Percentiles rank a stretch among this genome's conserved stretches.
phyloP scores from a whole-genome alignment of 139 green algal genomes.

The Raphidocelis subcapitata region DNA sequence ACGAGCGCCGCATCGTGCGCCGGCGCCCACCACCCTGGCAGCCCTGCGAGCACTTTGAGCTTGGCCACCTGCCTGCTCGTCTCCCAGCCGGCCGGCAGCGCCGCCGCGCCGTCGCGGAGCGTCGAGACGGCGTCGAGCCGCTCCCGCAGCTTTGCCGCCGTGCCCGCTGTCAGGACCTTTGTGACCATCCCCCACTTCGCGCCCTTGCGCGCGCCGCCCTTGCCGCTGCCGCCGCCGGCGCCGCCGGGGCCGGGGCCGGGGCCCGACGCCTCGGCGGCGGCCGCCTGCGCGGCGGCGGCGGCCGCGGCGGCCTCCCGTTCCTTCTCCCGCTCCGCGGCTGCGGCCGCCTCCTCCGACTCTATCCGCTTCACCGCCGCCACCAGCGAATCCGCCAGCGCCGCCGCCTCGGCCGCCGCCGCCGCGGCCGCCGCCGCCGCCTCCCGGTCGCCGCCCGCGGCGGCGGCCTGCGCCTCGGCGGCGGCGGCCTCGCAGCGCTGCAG shows the following conservation, averaged over 20 bases:
- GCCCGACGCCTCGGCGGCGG: not conserved
- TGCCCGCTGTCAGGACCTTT: too few species aligned
- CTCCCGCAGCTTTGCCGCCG: constrained; percentile 6
- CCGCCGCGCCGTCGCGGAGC: too few species aligned
- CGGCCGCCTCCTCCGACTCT: not conserved
- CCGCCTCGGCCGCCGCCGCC: not conserved
- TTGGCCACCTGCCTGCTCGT: not conserved
- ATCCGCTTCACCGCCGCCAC: not conserved
- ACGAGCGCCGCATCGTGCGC: constrained; percentile 15
- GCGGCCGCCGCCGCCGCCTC: constrained; percentile 1
- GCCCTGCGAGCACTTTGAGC: not conserved
- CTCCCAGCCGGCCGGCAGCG: constrained; percentile 1
- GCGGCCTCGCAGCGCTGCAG: not conserved
- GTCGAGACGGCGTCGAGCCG: constrained; percentile 17
- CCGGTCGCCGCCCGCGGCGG: not conserved
- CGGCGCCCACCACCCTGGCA: constrained; percentile 19
- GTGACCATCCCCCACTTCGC: not conserved
- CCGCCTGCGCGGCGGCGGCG: not conserved
- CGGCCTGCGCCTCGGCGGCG: not conserved
- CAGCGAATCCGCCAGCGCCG: not conserved
- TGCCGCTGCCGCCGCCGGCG: not conserved
- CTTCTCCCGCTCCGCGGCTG: not conserved
- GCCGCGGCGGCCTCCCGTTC: not conserved
- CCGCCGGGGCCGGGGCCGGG: too few species aligned
- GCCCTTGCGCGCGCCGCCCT: not conserved